Evolutionary conservation across 768 basidiomycete species (phyloP).

Genomic region (Pulveroboletus ravenelii): DNA sequence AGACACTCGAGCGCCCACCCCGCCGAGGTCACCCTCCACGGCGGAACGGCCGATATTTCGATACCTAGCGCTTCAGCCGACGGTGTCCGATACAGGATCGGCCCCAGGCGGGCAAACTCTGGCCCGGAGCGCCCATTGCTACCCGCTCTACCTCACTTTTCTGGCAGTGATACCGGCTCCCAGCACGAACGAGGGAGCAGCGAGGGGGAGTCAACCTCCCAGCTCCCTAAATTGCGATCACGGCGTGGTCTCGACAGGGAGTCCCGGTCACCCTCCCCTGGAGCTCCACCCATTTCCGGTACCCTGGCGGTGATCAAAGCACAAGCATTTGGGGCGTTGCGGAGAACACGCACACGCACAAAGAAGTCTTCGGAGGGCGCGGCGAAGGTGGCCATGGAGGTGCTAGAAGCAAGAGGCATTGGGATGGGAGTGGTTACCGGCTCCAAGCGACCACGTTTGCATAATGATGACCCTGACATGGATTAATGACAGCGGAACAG

Average conservation of each 20-base stretch:
- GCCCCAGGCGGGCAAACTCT: conserved; percentile 44
- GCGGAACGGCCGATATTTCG: conserved; percentile 70
- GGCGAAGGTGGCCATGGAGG: conserved; percentile 71
- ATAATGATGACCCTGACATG: conserved; percentile 49
- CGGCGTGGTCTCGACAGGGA: conserved; percentile 47
- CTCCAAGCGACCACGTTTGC: conserved; percentile 43
- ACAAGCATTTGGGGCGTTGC: conserved; percentile 81
- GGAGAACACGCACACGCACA: conserved; percentile 68
- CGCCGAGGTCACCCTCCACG: conserved; percentile 66
- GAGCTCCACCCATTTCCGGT: conserved; percentile 54
- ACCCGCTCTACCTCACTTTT: conserved; percentile 44
- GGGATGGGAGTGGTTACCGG: conserved; percentile 41
- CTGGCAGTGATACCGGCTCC: conserved; percentile 48
- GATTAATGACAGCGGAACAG: conserved; percentile 12
- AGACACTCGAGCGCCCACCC: conserved; percentile 48
- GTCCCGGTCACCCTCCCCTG: conserved; percentile 45
- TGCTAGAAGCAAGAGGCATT: conserved; percentile 77
- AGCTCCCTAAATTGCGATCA: conserved; percentile 40
- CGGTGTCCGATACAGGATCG: conserved; percentile 56
- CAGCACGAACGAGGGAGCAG: conserved; percentile 52
- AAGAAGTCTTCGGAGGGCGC: conserved; percentile 71
- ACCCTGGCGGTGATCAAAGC: conserved; percentile 90
- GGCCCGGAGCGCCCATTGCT: conserved; percentile 46
- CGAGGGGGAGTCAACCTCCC: conserved; percentile 47
- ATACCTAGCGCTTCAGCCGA: conserved; percentile 48